A percentile compares a stretch with the other conserved stretches of the same genome.
Evolutionary conservation across 352 stramenopile genomes (phyloP).

Genomic region (Phytophthora pinifolia): DNA sequence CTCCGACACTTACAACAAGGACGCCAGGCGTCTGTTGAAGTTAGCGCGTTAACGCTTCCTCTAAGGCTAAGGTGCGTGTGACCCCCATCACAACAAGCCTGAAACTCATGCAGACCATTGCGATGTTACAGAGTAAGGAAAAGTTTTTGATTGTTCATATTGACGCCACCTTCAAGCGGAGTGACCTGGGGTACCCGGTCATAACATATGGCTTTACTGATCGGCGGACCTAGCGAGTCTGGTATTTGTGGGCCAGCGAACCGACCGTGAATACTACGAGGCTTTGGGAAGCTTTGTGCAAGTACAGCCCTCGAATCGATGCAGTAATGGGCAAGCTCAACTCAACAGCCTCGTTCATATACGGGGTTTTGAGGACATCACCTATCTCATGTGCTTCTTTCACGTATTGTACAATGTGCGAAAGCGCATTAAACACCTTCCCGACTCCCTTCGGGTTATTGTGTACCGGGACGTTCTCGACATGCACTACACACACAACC

Average conservation of each 20-base stretch:
- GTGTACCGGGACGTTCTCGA: slow-evolving; percentile 4
- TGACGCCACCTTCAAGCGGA: too few relatives aligned
- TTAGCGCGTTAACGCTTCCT: too few relatives aligned
- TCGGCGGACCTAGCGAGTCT: background rate
- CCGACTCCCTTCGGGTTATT: background rate
- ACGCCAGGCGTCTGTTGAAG: too few relatives aligned
- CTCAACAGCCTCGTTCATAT: background rate
- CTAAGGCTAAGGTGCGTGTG: too few relatives aligned
- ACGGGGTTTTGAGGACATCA: background rate
- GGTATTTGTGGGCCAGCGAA: slow-evolving; percentile 4
- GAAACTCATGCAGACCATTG: too few relatives aligned
- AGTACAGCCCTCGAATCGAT: background rate
- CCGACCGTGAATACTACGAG: slow-evolving; percentile 1
- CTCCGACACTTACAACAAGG: too few relatives aligned
- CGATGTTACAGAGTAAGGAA: too few relatives aligned
- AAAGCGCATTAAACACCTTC: slow-evolving; percentile 13
- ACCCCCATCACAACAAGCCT: too few relatives aligned
- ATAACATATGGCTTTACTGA: slow-evolving; percentile 10
- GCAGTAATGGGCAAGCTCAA: slow-evolving; percentile 6
- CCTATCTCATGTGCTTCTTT: slow-evolving; percentile 16
- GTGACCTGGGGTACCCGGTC: slow-evolving; percentile 6
- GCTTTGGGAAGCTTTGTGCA: background rate
- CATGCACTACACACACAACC: slow-evolving; percentile 1
- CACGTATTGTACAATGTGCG: slow-evolving; percentile 26
- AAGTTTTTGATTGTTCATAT: too few relatives aligned